A percentile compares a stretch with the other conserved stretches of the same genome.
Conservation (phyloP, 2,329 filamentous ascomycete genomes). For the Penicillium sp. region DNA sequence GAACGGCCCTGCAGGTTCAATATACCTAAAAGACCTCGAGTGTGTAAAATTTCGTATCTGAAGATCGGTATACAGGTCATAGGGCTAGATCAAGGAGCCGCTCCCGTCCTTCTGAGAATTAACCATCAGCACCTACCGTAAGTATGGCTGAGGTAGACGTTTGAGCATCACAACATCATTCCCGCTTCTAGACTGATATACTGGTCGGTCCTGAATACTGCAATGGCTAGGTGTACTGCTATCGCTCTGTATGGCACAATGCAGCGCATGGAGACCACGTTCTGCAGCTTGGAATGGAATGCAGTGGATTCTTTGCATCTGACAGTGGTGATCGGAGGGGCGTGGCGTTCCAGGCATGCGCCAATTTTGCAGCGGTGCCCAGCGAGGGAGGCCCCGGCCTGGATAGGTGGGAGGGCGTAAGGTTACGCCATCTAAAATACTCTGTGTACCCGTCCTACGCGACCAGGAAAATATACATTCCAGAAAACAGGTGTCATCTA, state of each 20-base stretch:
- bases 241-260: neutral
- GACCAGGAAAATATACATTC: no score
- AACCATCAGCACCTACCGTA: no score
- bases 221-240: neutral
- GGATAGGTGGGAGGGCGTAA: neutral
- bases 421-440: neutral
- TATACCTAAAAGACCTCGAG: no score
- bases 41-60: no score
- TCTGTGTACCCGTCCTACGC: no score
- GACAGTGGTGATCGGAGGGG: neutral
- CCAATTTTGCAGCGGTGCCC: neutral
- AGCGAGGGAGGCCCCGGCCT: neutral
- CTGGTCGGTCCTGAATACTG: neutral
- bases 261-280: conserved; percentile 1
- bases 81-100: no score
- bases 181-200: neutral
- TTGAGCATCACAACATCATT: no score
- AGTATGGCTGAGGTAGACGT: no score
- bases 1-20: neutral
- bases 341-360: neutral
- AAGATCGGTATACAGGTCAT: no score
- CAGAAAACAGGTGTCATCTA: no score
- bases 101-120: no score
- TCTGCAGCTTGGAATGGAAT: neutral
- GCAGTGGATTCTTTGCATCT: neutral